Evolutionary conservation across 2,329 filamentous ascomycete species (phyloP), one percentile per base, ranked within the genome.

Genomic region (Huntiella moniliformis): DNA sequence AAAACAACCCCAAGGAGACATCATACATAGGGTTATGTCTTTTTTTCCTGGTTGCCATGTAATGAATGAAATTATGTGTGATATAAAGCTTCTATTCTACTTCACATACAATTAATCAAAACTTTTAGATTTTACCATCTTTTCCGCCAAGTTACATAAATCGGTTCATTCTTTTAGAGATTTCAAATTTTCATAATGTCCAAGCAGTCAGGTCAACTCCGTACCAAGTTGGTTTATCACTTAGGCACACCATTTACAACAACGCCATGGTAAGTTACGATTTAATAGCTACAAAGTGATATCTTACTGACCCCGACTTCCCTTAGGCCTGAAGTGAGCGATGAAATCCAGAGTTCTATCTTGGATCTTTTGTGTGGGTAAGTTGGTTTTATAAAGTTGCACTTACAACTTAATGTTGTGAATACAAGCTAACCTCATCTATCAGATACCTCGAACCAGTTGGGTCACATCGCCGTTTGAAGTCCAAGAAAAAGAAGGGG

Each of bases 361-460:
- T 56, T 82, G 7, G 76, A 82, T 51, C 63, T 84, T 42, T 64
- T 82, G 4, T 80, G 73, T 70, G 70, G 65, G 79, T 82, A 67
- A 54, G 44, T 39, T 7, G 5, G 7, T 28, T 28, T 10, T 28
- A 6, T 28, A 8, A 7, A 7, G 10, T 38, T 7, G 8, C n/a
- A n/a, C 37, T 40, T 16, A 41, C 8, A 22, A 32, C 36, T 13
- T 17, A 43, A 15, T 31, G 31, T 51, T 18, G 50, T 47, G 17
- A 37, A 43, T 11, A n/a, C 16, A 18, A 15, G 5, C 15, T 16
- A 11, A 38, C 13, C 13, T 4, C 13, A 32, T 38, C 4, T 32
- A 17, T 38, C 41, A 84, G 79, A 49, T 61, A 82, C 15, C 60
- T 84, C 38, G 61, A 66, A 0, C 79, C 79, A 1, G 59, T 85